A percentile compares a stretch with the other conserved stretches of the same genome.
These are phyloP conservation scores for Grifola frondosa DNA, from an alignment of 1,284 basidiomycete genomes.

Conservation along the genomic window DNA sequence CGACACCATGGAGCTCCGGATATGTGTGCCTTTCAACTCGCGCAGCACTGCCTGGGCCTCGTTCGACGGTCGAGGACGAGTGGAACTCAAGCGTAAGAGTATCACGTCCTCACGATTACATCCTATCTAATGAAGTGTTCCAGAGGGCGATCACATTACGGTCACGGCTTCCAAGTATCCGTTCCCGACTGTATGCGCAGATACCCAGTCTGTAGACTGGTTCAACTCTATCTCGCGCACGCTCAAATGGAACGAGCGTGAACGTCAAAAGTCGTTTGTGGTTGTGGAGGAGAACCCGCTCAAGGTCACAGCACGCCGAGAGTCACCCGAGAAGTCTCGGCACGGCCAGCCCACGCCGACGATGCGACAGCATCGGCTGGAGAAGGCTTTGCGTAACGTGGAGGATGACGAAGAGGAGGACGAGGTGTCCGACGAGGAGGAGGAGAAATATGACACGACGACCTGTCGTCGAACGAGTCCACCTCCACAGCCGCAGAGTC, in stretches of 20 bases:
- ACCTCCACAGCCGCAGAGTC: slow-evolving; percentile 10
- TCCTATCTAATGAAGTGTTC: slow-evolving; percentile 7
- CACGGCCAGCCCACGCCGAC: slow-evolving; percentile 11
- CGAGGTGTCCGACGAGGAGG: slow-evolving; percentile 56
- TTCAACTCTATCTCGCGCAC: slow-evolving; percentile 97
- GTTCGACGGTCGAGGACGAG: slow-evolving; percentile 95
- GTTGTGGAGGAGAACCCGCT: slow-evolving; percentile 87
- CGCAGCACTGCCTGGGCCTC: slow-evolving; percentile 98
- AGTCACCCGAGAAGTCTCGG: slow-evolving; percentile 1
- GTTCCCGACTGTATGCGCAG: slow-evolving; percentile 97
- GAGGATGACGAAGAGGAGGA: slow-evolving; percentile 45
- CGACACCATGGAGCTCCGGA: slow-evolving; percentile 97
- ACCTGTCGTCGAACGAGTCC: slow-evolving; percentile 56
- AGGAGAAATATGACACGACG: slow-evolving; percentile 88
- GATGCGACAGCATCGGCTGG: slow-evolving; percentile 6
- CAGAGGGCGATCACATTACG: slow-evolving; percentile 99
- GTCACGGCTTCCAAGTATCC: slow-evolving; percentile 97
- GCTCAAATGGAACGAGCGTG: slow-evolving; percentile 96
- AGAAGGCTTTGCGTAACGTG: not conserved
- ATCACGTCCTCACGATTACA: not conserved
- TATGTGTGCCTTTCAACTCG: slow-evolving; percentile 98
- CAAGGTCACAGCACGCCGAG: slow-evolving; percentile 33
- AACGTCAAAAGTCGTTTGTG: slow-evolving; percentile 95
- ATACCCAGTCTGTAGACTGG: slow-evolving; percentile 98
- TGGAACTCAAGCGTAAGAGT: slow-evolving; percentile 88